Evolutionary conservation across 1,284 basidiomycete genomes (phyloP), one percentile per base, ranked within the genome.

Genomic region (Fomitopsis palustris): DNA sequence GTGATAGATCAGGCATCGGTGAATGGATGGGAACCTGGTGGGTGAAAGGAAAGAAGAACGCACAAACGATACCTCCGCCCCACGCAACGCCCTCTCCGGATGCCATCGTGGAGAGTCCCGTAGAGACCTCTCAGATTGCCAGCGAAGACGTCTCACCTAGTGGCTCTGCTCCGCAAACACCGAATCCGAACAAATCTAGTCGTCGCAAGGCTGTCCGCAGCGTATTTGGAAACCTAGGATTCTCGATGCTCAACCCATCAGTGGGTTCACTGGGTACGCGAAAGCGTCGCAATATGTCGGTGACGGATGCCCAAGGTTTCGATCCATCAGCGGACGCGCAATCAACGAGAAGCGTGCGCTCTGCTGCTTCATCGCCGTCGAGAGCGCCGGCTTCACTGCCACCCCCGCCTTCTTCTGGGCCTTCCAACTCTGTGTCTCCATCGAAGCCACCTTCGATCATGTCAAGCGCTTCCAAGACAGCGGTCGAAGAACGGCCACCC

Each of bases 21-120:
- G 84, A 87, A 55, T 91, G 88, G 88, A 83, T 90, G 79, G 86
- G 87, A 1, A 83, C 81, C 0, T 79, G 77, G 74, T 84, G 84
- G 80, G 80, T 78, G 67, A 82, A 80, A 61, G 70, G 73, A 41
- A 76, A 71, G 62, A 75, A 67, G 55, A 67, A 65, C 55, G 63
- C 65, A 41, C 65, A 69, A 47, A 57, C 56, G 57, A 62, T 61
- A 71, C 37, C 58, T 61, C 21, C 63, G 61, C 31, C 54, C 56
- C 21, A 23, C 2, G 47, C 9, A 59, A 64, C 14, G 62, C 58
- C 56, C 21, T 67, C 65, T 61, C 60, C 54, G 62, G 63, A 65
- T 29, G 57, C 61, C 27, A 55, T 45, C 29, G 49, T 52, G n/a
- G 49, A 52, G 19, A 52, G 49, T 31, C 56, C 58, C 2, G 37